Base-by-base conservation (phyloP, 139 green algal species). In the Haematococcus lacustris region DNA sequence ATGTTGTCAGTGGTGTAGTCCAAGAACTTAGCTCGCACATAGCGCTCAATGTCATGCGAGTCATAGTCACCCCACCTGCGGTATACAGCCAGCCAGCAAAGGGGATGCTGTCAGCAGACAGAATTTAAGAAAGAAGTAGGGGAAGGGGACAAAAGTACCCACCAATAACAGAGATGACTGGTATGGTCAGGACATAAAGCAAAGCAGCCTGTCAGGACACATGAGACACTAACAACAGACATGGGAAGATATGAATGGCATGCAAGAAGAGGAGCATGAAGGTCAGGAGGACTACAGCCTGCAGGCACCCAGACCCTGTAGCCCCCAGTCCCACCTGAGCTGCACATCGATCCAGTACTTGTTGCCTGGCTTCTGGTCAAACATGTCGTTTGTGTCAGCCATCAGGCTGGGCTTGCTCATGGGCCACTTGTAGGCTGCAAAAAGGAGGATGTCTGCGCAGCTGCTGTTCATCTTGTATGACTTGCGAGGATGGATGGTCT, bases 1-100 rank as follows among this genome's bases (percentile, higher is more conserved):
- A 99, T 98, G 90, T 97, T 98, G 81, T 99, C 96, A 2, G 94
- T 99, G 69, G 96, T 98, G 88, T 99, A 99, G 87, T 99, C 96
- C 68, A 99, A 86, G 86, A 99, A 99, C 89, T 98, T 98, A 76
- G 92, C 92, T 3, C 51, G 69, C 69, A 74, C 94, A 82, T 99
- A 99, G 41, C 96, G 88, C 91, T 99, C 96, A 64, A 99, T 93
- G 85, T 99, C 96, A 79, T 99, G 96, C 39, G 77, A 91, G 88
- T 99, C 96, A 71, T 94, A 99, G 85, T 99, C 96, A 65, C 96
- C 96, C 96, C 96, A 99, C 68, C 91, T 74, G 37, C 34, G 40
- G n/a, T n/a, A n/a, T n/a, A n/a, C n/a, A n/a, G n/a, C n/a, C n/a
- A n/a, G n/a, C n/a, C n/a, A n/a, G n/a, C n/a, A n/a, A n/a, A n/a